These are phyloP conservation scores for Rhizopogon vulgaris DNA, from an alignment of 768 basidiomycete genomes.

Conservation along the genomic window DNA sequence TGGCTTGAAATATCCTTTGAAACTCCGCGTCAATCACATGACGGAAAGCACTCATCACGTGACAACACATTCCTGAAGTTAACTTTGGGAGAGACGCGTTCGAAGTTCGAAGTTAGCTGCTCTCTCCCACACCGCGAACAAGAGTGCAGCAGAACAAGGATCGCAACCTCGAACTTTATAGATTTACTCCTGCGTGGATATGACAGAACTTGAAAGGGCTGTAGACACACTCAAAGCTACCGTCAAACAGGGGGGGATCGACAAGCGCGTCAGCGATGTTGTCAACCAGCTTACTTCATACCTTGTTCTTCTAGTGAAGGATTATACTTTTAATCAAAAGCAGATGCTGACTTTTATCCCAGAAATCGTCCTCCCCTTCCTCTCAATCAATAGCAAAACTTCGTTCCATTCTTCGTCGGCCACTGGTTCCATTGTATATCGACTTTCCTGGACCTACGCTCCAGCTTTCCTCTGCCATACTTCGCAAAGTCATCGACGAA, in stretches of 20 bases:
- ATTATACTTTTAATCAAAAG: neutral
- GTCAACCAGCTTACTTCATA: slow-evolving; percentile 37
- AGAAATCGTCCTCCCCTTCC: slow-evolving; percentile 37
- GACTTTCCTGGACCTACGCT: slow-evolving; percentile 33
- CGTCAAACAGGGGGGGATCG: slow-evolving; percentile 22
- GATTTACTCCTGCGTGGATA: neutral
- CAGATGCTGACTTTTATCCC: neutral
- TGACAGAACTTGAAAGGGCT: slow-evolving; percentile 24
- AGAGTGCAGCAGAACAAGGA: neutral
- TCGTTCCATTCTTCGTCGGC: slow-evolving; percentile 33
- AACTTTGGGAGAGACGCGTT: neutral
- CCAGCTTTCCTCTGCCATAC: slow-evolving; percentile 34
- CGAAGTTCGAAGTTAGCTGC: neutral
- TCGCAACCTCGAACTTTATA: neutral
- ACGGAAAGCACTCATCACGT: slow-evolving; percentile 24
- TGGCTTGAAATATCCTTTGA: slow-evolving; percentile 8
- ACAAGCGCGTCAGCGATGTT: slow-evolving; percentile 26
- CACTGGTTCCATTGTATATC: slow-evolving; percentile 40
- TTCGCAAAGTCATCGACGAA: slow-evolving; percentile 32
- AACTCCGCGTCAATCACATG: slow-evolving; percentile 24
- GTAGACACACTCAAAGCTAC: slow-evolving; percentile 26
- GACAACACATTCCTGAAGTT: neutral
- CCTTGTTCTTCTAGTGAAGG: slow-evolving; percentile 37
- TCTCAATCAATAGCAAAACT: slow-evolving; percentile 33
- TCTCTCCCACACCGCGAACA: neutral